Conservation (phyloP, 495 filamentous ascomycete species). For the Penicillium parvum region DNA sequence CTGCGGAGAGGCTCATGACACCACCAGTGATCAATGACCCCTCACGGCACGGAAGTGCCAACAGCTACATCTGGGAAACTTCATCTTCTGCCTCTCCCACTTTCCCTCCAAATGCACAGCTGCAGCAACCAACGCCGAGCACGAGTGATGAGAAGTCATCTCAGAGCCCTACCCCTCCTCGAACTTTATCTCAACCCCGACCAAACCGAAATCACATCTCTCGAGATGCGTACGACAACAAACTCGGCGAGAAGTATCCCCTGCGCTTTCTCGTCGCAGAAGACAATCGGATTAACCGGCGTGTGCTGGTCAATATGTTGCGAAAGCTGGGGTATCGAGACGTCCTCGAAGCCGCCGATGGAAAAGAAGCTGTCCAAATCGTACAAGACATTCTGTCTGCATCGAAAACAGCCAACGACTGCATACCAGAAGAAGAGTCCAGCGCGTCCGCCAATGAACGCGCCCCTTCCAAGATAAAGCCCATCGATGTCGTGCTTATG, state of each 20-base stretch:
- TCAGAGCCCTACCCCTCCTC: slow-evolving; percentile 25
- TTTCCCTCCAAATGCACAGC: slow-evolving; percentile 19
- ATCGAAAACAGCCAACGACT: slow-evolving; percentile 9
- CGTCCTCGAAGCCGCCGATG: slow-evolving; percentile 67
- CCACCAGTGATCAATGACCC: slow-evolving; percentile 25
- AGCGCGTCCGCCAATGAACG: background rate
- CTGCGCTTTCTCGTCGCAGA: slow-evolving; percentile 72
- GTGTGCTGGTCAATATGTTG: slow-evolving; percentile 66
- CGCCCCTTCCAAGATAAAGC: slow-evolving; percentile 23
- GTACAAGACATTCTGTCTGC: slow-evolving; percentile 44
- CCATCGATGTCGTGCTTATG: slow-evolving; percentile 70
- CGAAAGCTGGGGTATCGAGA: slow-evolving; percentile 63
- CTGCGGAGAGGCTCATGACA: slow-evolving; percentile 26
- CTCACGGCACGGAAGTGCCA: slow-evolving; percentile 21
- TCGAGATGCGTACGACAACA: slow-evolving; percentile 32
- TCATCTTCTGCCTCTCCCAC: slow-evolving; percentile 18
- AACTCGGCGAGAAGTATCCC: slow-evolving; percentile 55
- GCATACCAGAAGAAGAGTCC: background rate
- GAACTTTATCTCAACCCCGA: slow-evolving; percentile 16
- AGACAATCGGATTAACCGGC: slow-evolving; percentile 79
- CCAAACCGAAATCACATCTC: slow-evolving; percentile 20
- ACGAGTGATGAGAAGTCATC: slow-evolving; percentile 30
- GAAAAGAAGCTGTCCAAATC: slow-evolving; percentile 64
- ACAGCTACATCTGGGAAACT: slow-evolving; percentile 21
- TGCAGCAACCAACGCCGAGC: slow-evolving; percentile 34